phyloP scores from a whole-genome alignment of 192 early-diverging fungal genomes.

The Chytriomyces sp. region DNA sequence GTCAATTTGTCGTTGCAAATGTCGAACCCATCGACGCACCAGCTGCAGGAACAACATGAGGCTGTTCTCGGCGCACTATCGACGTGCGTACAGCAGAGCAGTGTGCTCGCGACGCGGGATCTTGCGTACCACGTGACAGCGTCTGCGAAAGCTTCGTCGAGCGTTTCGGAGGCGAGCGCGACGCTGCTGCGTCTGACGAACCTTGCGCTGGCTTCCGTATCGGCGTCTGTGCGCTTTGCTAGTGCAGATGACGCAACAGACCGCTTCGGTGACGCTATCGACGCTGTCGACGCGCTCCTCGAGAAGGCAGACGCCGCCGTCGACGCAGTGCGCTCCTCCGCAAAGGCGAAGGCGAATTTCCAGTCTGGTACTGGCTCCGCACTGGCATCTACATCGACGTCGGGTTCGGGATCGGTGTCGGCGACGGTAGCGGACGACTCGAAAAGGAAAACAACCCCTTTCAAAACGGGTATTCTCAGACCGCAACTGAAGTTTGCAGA shows the following conservation, averaged over 20 bases:
- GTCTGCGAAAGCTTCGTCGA: no score
- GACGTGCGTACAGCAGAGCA: no score
- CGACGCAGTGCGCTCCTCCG: not conserved
- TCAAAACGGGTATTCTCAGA: slow-evolving; percentile 53
- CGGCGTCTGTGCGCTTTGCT: slow-evolving; percentile 29
- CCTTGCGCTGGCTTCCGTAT: not conserved
- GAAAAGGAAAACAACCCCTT: not conserved
- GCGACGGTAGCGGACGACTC: no score
- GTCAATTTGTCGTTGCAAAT: no score
- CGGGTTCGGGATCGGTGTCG: slow-evolving; percentile 18
- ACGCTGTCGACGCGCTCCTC: slow-evolving; percentile 77
- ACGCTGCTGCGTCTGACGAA: slow-evolving; percentile 9
- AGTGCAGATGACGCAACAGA: slow-evolving; percentile 72
- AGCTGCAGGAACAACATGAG: no score
- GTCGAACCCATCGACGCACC: no score
- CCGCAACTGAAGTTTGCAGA: slow-evolving; percentile 91
- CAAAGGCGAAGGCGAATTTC: slow-evolving; percentile 53
- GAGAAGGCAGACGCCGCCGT: slow-evolving; percentile 62
- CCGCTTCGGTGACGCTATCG: slow-evolving; percentile 64
- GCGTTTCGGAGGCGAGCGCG: not conserved
- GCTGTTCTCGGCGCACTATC: no score
- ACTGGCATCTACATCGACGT: not conserved
- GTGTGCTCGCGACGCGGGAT: no score
- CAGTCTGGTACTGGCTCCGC: slow-evolving; percentile 1
- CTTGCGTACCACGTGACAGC: no score